These are phyloP conservation scores for Moniliophthora roreri DNA, from an alignment of 1,284 basidiomycete genomes.

Conservation along the genomic window DNA sequence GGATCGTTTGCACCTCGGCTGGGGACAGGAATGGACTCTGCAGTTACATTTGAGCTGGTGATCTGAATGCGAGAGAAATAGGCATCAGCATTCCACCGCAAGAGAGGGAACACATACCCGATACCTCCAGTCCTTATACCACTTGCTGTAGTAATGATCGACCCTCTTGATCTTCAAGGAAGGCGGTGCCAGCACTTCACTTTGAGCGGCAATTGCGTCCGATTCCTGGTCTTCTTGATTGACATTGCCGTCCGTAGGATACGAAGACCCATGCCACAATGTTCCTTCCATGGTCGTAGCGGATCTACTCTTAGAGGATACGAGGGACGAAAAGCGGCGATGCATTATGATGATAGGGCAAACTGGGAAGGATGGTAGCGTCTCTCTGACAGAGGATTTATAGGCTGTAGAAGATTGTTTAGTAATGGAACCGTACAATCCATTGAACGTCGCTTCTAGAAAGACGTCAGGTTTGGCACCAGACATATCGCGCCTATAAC, in stretches of 20 bases:
- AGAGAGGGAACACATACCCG: conserved; percentile 29
- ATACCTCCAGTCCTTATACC: conserved; percentile 57
- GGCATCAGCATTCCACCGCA: too few relatives aligned
- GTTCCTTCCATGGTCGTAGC: not conserved
- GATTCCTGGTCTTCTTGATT: conserved; percentile 26
- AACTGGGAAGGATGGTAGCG: not conserved
- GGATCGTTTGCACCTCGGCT: conserved; percentile 41
- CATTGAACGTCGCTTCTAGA: too few relatives aligned
- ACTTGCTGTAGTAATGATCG: conserved; percentile 55
- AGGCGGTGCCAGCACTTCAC: conserved; percentile 36
- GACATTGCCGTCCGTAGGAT: not conserved
- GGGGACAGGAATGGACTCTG: conserved; percentile 41
- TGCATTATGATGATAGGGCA: conserved; percentile 22
- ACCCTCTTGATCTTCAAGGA: conserved; percentile 56
- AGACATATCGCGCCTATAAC: too few relatives aligned
- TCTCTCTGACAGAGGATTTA: too few relatives aligned
- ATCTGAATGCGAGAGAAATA: conserved; percentile 30
- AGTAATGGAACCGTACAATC: too few relatives aligned
- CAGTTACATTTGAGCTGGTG: conserved; percentile 46
- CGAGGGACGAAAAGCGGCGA: conserved; percentile 31
- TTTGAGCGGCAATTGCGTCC: conserved; percentile 32
- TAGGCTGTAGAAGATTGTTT: too few relatives aligned
- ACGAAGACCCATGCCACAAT: not conserved
- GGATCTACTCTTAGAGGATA: conserved; percentile 24
- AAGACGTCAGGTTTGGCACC: too few relatives aligned